A percentile compares a stretch with the other conserved stretches of the same genome.
These are phyloP conservation scores for Aspergillus ibericus DNA, from an alignment of 2,329 filamentous ascomycete species.

Conservation along the genomic window DNA sequence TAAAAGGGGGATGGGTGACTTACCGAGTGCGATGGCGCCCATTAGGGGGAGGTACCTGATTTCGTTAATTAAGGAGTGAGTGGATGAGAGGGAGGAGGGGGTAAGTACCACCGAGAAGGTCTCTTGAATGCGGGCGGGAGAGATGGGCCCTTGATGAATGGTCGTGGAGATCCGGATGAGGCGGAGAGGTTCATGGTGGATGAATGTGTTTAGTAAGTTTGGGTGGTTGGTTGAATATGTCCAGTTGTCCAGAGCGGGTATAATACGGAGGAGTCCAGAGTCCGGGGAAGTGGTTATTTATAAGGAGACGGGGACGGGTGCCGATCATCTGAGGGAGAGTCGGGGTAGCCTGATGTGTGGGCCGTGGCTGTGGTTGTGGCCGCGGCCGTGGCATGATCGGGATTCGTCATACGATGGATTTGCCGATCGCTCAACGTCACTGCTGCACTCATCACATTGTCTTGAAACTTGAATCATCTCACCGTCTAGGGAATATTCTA, in stretches of 20 bases:
- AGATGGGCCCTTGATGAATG: constrained; percentile 14
- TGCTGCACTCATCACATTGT: not conserved
- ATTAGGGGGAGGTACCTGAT: constrained; percentile 18
- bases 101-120: constrained; percentile 13
- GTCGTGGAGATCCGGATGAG: constrained; percentile 7
- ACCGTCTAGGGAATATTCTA: too few species aligned
- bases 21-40: constrained; percentile 19
- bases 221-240: not conserved
- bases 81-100: too few species aligned
- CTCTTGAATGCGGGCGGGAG: constrained; percentile 2
- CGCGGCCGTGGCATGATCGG: constrained; percentile 1
- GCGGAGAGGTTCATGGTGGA: constrained; percentile 14
- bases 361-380: too few species aligned
- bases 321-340: not conserved
- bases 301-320: not conserved
- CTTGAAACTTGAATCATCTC: not conserved
- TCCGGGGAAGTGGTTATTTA: not conserved
- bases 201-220: not conserved
- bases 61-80: not conserved
- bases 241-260: not conserved
- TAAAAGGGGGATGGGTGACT: too few species aligned
- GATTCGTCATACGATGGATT: not conserved
- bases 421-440: not conserved
- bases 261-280: too few species aligned
- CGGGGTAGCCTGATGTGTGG: not conserved